Percentiles rank a stretch among this genome's conserved stretches.
Evolutionary conservation across 192 early-diverging fungal genomes (phyloP).

Genomic region (Dimargaris verticillata): DNA sequence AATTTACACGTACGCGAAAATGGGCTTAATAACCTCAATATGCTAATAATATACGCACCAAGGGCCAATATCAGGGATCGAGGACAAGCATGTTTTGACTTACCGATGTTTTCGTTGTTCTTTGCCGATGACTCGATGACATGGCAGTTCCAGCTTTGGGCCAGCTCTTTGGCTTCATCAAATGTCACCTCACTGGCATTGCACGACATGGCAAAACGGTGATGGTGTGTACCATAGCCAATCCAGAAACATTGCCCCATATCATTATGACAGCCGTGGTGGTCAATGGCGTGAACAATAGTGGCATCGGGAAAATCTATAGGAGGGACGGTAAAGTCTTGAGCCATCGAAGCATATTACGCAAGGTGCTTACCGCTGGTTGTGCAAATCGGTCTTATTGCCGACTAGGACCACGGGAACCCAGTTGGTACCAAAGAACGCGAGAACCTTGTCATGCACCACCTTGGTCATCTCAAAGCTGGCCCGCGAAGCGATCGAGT

Average conservation of each 20-base stretch:
- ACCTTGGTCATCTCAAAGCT: slow-evolving; percentile 83
- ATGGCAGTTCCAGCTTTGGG: slow-evolving; percentile 71
- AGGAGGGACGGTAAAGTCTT: not conserved
- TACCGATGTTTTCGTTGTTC: slow-evolving; percentile 75
- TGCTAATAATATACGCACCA: not conserved
- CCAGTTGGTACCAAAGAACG: slow-evolving; percentile 75
- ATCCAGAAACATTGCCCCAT: not conserved
- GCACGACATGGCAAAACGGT: not conserved
- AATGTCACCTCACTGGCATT: slow-evolving; percentile 47
- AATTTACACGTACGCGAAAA: not conserved
- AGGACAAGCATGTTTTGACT: slow-evolving; percentile 4
- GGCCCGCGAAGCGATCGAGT: slow-evolving; percentile 69
- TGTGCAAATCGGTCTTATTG: slow-evolving; percentile 78
- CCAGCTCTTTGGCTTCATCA: slow-evolving; percentile 61
- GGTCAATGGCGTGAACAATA: not conserved
- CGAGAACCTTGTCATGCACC: slow-evolving; percentile 86
- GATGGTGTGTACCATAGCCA: too few species aligned
- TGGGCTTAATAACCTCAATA: not conserved
- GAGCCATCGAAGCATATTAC: not conserved
- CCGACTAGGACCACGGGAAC: slow-evolving; percentile 84
- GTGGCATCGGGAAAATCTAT: not conserved
- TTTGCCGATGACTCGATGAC: slow-evolving; percentile 85
- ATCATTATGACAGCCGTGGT: not conserved
- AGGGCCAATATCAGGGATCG: not conserved
- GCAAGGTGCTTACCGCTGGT: slow-evolving; percentile 29